Percentiles rank a stretch among this genome's conserved stretches.
These are phyloP conservation scores for Pseudisothecium myosuroides DNA, from an alignment of 225 moss, liverwort and hornwort genomes.

Conservation along the genomic window DNA sequence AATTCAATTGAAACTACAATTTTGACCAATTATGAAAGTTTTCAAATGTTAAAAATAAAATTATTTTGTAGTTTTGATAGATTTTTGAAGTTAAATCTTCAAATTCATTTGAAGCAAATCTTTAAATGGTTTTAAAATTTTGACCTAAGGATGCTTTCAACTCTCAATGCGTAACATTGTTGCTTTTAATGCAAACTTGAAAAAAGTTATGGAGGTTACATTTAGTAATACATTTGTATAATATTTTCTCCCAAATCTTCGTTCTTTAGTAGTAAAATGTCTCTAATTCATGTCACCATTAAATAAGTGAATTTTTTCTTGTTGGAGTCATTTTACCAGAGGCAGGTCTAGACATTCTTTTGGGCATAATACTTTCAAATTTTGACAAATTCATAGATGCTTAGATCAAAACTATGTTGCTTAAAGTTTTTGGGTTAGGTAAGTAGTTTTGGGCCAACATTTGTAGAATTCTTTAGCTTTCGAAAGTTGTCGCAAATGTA, in stretches of 20 bases:
- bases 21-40: background rate
- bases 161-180: background rate
- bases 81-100: background rate
- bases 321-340: background rate
- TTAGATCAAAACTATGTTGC: background rate
- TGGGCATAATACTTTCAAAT: background rate
- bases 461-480: background rate
- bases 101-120: background rate
- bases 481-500: background rate
- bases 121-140: background rate
- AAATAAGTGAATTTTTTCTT: background rate
- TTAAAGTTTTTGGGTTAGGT: fast-evolving
- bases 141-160: background rate
- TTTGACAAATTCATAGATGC: background rate
- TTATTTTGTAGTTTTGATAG: no score
- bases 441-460: fast-evolving
- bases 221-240: background rate
- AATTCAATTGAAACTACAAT: background rate
- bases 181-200: background rate
- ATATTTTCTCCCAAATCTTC: background rate
- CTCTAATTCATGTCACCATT: background rate
- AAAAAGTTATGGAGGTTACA: background rate
- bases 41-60: background rate
- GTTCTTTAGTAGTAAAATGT: background rate
- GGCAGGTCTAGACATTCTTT: background rate